Base-by-base conservation (phyloP, 176 grass and related monocot genomes). In the Lolium multiflorum region DNA sequence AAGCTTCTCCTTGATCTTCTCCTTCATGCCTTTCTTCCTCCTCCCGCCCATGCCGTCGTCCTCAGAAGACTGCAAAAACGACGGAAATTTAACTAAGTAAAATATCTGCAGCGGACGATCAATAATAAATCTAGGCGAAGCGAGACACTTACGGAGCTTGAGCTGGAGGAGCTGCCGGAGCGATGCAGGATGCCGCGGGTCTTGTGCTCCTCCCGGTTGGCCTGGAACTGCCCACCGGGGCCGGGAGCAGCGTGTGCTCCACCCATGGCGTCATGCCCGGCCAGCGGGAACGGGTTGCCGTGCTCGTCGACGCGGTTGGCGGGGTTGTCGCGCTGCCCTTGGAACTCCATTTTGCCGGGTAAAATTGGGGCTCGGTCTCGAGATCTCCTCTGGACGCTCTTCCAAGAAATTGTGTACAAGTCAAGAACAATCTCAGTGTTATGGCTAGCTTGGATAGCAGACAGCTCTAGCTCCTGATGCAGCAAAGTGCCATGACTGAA, bases 1-100 rank as follows among this genome's bases (percentile, higher is more conserved):
- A 17, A 95, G 17, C 38, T 92, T 92, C 88, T 92, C 93, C 85
- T 89, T 95, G 25, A 95, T 89, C 88, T 95, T 95, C n/a, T 95
- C 93, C 49, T 92, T 95, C 3, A 95, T 14, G 9, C 88, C 72
- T 64, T 95, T 95, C 92, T 92, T 92, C 86, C 91, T 87, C 37
- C 90, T 63, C 11, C 93, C 88, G 9, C 93, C 93, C 67, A 88
- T 62, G 10, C 85, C 90, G 2, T 95, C 93, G 48, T 95, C 93
- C 85, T 95, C 93, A 0, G 88, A 95, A 48, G 78, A 81, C 74
- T 24, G 71, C 5, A 62, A 20, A 9, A 18, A 44, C 7, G 7
- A 28, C 26, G 49, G 9, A 20, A 55, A 37, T 76, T 11, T 20
- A 3, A 11, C 74, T 18, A 55, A 55, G 28, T 28, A 28, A 37